Evolutionary conservation across 495 filamentous ascomycete species (phyloP), one percentile per base, ranked within the genome.

Genomic region (Trichoderma gamsii): DNA sequence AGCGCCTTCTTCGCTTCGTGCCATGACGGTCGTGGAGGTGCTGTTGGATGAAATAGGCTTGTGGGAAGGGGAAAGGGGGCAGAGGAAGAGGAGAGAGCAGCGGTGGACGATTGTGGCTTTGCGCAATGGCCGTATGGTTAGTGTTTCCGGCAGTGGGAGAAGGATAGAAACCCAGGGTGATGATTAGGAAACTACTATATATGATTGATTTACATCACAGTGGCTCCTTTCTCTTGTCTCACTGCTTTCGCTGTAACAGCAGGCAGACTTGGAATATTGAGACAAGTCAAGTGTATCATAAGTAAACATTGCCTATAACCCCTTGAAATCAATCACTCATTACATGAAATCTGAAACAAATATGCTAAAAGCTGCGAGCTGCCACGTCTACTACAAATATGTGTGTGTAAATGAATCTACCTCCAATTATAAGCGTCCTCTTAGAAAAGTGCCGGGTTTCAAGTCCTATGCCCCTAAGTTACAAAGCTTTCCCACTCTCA

Each of bases 1-100:
- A 5, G 71, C 69, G 5, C 15, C 49, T 23, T 11, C 49, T 64
- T 64, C 51, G 23, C 16, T 71, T 46, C 32, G 67, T 29, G 64
- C 66, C 2, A 49, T 69, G 7, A 81, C 80, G 79, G 74, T 77
- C 9, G 75, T 81, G 16, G 80, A 83, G 73, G 76, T 80, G n/a
- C 56, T 83, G 69, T 59, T 81, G 4, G 81, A 83, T 66, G 78
- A 80, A 70, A 23, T 77, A 9, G 79, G 79, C 27, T 69, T 75
- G 15, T 79, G 72, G 74, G 67, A 69, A 35, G 63, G 52, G 12
- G 65, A 59, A 18, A 59, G 64, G 35, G 67, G 69, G 41, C 32
- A 1, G 9, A 69, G 78, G 51, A 73, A 69, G 68, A 64, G 68
- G 23, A 72, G 81, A 9, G 81, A 83, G 70, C 78, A 80, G 73